These are phyloP conservation scores for Penicillium silybi DNA, from an alignment of 495 filamentous ascomycete genomes.

Conservation along the genomic window DNA sequence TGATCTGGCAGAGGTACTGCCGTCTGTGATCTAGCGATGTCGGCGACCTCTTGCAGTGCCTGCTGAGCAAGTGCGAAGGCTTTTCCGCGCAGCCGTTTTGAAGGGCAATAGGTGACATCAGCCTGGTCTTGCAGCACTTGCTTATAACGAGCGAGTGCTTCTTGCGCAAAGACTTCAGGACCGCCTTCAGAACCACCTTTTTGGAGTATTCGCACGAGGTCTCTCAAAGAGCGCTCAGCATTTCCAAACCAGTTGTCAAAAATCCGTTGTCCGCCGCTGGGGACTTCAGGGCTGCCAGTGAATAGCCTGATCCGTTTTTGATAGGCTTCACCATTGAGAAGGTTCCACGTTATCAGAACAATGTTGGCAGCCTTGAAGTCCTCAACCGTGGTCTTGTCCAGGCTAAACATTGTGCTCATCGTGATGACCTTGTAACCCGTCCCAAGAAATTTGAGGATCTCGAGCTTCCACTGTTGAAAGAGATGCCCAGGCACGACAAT, in stretches of 20 bases:
- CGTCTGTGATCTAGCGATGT: neutral
- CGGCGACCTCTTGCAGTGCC: neutral
- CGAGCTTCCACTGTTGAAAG: conserved; percentile 61
- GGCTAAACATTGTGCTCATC: conserved; percentile 26
- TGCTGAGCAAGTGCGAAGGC: conserved; percentile 4
- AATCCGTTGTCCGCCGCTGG: conserved; percentile 36
- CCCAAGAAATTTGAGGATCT: conserved; percentile 57
- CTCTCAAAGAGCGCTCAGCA: conserved; percentile 36
- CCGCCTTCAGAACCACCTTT: conserved; percentile 16
- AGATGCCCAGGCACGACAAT: conserved; percentile 64
- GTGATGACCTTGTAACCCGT: conserved; percentile 35
- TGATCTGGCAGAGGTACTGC: too few relatives aligned
- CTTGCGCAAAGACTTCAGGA: conserved; percentile 13
- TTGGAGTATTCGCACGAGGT: conserved; percentile 37
- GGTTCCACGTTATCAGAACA: conserved; percentile 49
- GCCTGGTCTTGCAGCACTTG: conserved; percentile 15
- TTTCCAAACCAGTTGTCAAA: conserved; percentile 54
- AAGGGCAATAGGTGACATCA: conserved; percentile 27
- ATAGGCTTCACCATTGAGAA: conserved; percentile 48
- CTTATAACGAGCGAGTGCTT: conserved; percentile 23
- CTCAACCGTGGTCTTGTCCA: conserved; percentile 33
- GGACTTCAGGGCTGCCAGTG: conserved; percentile 44
- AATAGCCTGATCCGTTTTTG: conserved; percentile 47
- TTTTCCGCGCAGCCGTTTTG: conserved; percentile 27
- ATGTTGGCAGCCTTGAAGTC: conserved; percentile 50